phyloP scores from a whole-genome alignment of 345 rosid genomes.

The Geranium rotundifolium region DNA sequence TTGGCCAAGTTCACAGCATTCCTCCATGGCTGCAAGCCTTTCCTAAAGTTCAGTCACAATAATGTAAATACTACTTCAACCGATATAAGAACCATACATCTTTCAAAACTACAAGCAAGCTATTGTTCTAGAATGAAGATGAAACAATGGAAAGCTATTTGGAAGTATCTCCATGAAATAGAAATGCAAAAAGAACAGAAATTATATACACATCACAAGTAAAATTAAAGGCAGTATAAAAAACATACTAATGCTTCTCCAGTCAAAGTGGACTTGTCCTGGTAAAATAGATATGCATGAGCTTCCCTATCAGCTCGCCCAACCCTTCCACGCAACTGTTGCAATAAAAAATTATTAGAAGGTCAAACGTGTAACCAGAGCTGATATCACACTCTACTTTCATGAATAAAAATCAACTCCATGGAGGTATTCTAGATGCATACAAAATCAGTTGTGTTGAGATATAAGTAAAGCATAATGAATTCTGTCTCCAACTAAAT shows the following conservation, averaged over 20 bases:
- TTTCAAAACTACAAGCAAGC: too few relatives aligned
- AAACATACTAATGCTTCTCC: constrained; percentile 64
- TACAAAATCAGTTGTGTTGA: too few relatives aligned
- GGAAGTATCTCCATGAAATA: too few relatives aligned
- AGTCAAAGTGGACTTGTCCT: constrained; percentile 65
- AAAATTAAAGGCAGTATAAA: constrained; percentile 7
- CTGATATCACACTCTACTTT: background rate
- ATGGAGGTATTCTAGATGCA: too few relatives aligned
- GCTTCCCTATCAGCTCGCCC: constrained; percentile 98
- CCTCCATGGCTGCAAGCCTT: constrained; percentile 86
- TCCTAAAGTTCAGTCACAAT: constrained; percentile 45
- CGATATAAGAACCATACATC: too few relatives aligned
- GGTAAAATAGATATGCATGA: constrained; percentile 86
- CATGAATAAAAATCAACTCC: background rate
- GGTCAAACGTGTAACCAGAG: constrained; percentile 3
- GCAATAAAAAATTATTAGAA: constrained; percentile 9
- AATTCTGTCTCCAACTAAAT: too few relatives aligned
- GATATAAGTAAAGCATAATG: too few relatives aligned
- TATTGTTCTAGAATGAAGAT: too few relatives aligned
- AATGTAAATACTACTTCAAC: background rate
- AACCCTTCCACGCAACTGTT: constrained; percentile 96
- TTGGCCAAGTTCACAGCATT: constrained; percentile 88
- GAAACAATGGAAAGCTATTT: too few relatives aligned
- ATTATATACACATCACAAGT: background rate
- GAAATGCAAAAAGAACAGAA: too few relatives aligned